phyloP scores from a whole-genome alignment of 2,329 filamentous ascomycete species.

The Fusarium abutilonis region DNA sequence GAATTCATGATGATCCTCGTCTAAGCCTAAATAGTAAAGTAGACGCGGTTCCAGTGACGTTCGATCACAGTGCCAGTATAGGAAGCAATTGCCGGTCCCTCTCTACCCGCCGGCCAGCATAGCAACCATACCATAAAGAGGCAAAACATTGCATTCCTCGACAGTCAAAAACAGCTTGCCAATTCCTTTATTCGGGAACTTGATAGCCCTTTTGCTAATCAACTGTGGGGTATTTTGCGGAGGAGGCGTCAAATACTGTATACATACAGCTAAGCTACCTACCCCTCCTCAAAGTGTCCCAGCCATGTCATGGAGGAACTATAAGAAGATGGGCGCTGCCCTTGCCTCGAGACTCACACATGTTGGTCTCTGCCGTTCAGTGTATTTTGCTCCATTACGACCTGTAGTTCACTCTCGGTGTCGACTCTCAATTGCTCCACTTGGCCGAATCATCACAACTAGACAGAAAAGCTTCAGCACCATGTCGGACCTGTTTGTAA shows the following conservation, averaged over 20 bases:
- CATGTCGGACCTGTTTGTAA: conserved; percentile 51
- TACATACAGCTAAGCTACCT: conserved; percentile 25
- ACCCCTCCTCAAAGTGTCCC: conserved; percentile 24
- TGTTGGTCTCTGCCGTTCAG: conserved; percentile 11
- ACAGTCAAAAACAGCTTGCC: conserved; percentile 13
- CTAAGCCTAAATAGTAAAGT: conserved; percentile 32
- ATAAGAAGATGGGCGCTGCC: conserved; percentile 38
- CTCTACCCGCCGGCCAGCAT: conserved; percentile 9
- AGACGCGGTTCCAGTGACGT: conserved; percentile 22
- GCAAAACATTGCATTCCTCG: conserved; percentile 19
- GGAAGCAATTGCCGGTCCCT: conserved; percentile 18
- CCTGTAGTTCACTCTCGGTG: conserved; percentile 8
- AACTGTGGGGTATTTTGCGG: conserved; percentile 28
- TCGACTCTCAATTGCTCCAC: conserved; percentile 23
- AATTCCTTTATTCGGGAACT: conserved; percentile 17
- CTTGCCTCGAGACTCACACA: conserved; percentile 15
- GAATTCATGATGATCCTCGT: background rate
- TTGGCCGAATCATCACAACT: conserved; percentile 15
- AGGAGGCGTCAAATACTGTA: conserved; percentile 21
- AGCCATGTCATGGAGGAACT: conserved; percentile 24
- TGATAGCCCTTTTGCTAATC: background rate
- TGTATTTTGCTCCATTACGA: conserved; percentile 7
- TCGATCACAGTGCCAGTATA: conserved; percentile 2
- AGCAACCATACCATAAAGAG: conserved; percentile 29
- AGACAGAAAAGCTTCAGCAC: conserved; percentile 32